phyloP scores from a whole-genome alignment of 495 filamentous ascomycete species.

The Diplogelasinospora grovesii region DNA sequence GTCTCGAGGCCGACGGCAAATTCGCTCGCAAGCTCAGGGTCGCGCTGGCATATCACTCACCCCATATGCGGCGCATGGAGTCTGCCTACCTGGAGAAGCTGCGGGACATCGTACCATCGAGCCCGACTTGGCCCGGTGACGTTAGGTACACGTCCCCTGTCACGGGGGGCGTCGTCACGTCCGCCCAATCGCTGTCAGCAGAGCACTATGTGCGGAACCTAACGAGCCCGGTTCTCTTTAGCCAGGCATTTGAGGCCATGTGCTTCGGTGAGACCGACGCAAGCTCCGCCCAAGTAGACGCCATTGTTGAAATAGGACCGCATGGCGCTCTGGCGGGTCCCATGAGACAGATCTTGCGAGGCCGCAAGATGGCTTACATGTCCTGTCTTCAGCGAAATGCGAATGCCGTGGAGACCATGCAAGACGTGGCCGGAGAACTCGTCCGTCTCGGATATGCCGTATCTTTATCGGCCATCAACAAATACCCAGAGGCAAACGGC shows the following conservation, averaged over 20 bases:
- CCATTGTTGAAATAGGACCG: constrained; percentile 49
- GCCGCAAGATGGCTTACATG: constrained; percentile 22
- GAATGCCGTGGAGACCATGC: constrained; percentile 14
- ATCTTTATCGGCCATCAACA: too few species aligned
- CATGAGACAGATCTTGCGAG: constrained; percentile 27
- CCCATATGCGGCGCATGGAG: constrained; percentile 34
- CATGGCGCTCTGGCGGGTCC: constrained; percentile 40
- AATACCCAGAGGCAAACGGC: too few species aligned
- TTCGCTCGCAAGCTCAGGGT: constrained; percentile 34
- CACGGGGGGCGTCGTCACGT: constrained; percentile 10
- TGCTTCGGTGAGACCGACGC: constrained; percentile 30
- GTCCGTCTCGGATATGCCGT: constrained; percentile 26
- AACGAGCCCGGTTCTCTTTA: constrained; percentile 36
- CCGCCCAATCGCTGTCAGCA: constrained; percentile 15
- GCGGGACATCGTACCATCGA: constrained; percentile 7
- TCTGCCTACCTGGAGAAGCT: constrained; percentile 27
- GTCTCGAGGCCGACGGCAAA: constrained; percentile 18
- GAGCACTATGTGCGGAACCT: constrained; percentile 25
- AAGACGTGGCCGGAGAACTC: constrained; percentile 28
- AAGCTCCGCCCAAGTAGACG: background rate
- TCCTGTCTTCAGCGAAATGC: constrained; percentile 21
- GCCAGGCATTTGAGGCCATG: constrained; percentile 22
- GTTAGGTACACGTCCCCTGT: constrained; percentile 25
- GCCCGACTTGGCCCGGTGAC: background rate
- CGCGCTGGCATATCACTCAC: constrained; percentile 38